A percentile compares a stretch with the other conserved stretches of the same genome.
Conservation (phyloP, 2,329 filamentous ascomycete species). For the Trichoderma citrinoviride region DNA sequence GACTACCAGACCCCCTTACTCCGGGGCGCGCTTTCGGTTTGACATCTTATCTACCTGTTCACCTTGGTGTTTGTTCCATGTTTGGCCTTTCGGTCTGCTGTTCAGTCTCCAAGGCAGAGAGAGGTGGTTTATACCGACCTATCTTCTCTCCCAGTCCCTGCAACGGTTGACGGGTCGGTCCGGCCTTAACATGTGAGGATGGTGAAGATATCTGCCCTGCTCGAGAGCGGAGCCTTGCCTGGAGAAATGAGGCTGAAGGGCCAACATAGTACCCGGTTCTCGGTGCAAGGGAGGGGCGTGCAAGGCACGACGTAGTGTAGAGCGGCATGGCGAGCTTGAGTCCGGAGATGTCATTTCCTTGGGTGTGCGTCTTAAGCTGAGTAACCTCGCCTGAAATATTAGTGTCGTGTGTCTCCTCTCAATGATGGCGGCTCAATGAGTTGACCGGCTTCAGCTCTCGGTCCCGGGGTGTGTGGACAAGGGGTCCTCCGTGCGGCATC, state of each 20-base stretch:
- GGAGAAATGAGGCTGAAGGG: conserved; percentile 3
- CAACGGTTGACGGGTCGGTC: too few relatives aligned
- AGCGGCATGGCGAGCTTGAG: background rate
- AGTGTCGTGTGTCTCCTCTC: background rate
- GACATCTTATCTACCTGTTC: too few relatives aligned
- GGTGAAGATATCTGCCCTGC: background rate
- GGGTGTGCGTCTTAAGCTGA: background rate
- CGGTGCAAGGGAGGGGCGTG: conserved; percentile 2
- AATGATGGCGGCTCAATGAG: background rate
- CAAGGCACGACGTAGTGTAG: background rate
- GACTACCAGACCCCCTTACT: background rate
- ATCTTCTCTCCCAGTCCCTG: background rate
- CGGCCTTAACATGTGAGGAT: background rate
- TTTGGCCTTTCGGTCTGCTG: background rate
- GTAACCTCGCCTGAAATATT: background rate
- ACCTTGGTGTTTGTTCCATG: background rate
- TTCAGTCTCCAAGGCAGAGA: background rate
- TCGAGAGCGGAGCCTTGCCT: background rate
- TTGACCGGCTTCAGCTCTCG: background rate
- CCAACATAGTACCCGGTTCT: background rate
- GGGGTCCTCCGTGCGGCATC: background rate
- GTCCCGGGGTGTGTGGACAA: background rate
- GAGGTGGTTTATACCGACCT: background rate
- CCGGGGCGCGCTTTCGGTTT: background rate
- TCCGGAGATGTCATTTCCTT: too few relatives aligned